A percentile compares a stretch with the other conserved stretches of the same genome.
Evolutionary conservation across 176 grass and related monocot genomes (phyloP).

Genomic region (Rhynchospora breviuscula): DNA sequence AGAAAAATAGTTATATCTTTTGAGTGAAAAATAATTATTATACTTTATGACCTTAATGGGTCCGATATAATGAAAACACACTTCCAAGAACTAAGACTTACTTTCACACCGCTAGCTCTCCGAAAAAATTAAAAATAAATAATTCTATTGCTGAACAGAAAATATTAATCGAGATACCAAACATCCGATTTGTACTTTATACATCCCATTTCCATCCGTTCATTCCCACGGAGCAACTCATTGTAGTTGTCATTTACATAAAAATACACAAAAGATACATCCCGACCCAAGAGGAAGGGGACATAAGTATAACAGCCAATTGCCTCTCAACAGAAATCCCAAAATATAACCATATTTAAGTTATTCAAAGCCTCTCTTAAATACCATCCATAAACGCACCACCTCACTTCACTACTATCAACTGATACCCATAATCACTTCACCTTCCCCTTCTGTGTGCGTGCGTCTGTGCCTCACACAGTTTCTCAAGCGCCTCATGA

Average conservation of each 20-base stretch:
- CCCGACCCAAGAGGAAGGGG: background rate
- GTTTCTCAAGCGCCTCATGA: conserved; percentile 25
- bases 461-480: background rate
- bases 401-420: conserved; percentile 25
- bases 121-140: background rate
- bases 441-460: background rate
- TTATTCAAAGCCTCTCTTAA: conserved; percentile 22
- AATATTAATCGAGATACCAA: background rate
- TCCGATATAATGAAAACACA: conserved; percentile 13
- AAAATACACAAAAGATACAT: background rate
- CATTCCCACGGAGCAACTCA: background rate
- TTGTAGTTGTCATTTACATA: conserved; percentile 6
- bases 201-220: background rate
- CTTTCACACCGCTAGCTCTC: background rate
- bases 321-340: background rate
- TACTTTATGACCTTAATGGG: background rate
- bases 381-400: conserved; percentile 20
- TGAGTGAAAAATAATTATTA: background rate
- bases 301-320: background rate
- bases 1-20: background rate
- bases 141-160: background rate
- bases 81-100: background rate
- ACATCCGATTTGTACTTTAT: background rate
- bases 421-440: conserved; percentile 6
- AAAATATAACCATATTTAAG: background rate